Conservation (phyloP, 1,284 basidiomycete species). For the Moesziomyces sp. region DNA sequence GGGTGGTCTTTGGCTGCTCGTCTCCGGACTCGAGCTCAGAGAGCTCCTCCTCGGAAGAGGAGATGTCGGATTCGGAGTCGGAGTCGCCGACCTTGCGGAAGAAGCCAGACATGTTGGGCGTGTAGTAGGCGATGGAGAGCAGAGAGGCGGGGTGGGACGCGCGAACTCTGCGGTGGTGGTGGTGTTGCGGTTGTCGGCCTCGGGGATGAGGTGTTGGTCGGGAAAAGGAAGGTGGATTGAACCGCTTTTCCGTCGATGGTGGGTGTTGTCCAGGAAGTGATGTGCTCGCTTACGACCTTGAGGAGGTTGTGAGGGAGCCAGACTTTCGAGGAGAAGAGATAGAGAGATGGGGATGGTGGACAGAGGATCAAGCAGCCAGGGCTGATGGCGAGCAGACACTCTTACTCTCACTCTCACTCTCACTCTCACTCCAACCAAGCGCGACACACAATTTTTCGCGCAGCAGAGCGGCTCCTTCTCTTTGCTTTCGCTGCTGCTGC, state of each 20-base stretch:
- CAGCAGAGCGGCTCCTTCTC: slow-evolving; percentile 5
- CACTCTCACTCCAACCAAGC: neutral
- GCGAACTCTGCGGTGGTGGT: slow-evolving; percentile 21
- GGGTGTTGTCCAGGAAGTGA: slow-evolving; percentile 33
- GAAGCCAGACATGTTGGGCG: slow-evolving; percentile 63
- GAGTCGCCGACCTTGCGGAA: slow-evolving; percentile 66
- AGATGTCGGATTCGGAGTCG: slow-evolving; percentile 66
- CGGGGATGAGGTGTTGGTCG: slow-evolving; percentile 1
- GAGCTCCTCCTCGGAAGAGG: slow-evolving; percentile 65
- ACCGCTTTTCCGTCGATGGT: slow-evolving; percentile 43
- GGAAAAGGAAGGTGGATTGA: slow-evolving; percentile 42
- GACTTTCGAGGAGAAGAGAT: slow-evolving; percentile 28
- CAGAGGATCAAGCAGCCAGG: neutral
- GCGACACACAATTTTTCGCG: slow-evolving; percentile 38
- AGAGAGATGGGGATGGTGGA: slow-evolving; percentile 18
- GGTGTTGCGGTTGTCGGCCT: neutral
- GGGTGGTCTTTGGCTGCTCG: slow-evolving; percentile 55
- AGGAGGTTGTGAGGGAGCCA: slow-evolving; percentile 15
- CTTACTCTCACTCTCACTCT: too few relatives aligned
- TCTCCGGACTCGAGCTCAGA: slow-evolving; percentile 64
- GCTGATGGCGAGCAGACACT: slow-evolving; percentile 22
- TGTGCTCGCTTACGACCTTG: slow-evolving; percentile 14
- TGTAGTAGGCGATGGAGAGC: slow-evolving; percentile 1
- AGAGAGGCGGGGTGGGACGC: slow-evolving; percentile 25
- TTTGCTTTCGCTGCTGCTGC: too few relatives aligned